Base-by-base conservation (phyloP, 352 stramenopile genomes). In the Phytophthora pluvialis region DNA sequence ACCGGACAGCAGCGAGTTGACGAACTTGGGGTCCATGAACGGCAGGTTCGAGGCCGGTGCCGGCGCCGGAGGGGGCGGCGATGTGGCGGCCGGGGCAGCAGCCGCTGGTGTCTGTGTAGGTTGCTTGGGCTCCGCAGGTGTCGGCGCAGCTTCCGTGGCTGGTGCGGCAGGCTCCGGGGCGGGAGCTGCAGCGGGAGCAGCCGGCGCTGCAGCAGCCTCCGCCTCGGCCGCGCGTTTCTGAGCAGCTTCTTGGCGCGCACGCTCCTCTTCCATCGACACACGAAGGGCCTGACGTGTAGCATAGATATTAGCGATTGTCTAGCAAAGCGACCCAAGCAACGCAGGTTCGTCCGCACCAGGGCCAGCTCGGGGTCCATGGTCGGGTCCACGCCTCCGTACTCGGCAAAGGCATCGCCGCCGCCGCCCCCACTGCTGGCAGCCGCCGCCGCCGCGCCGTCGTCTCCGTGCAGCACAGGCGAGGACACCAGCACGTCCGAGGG, bases 241-340 rank as follows among this genome's bases (percentile, higher is more conserved):
- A 11, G 93, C 78, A 26, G 94, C 87, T 73, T 99, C 96, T 60
- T 99, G 96, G 32, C 96, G 87, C 13, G 94, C 96, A 40, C 97
- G 88, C 76, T 99, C 97, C 78, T 99, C 97, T 80, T 99, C 97
- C 97, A 99, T 99, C 51, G 95, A 99, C 9, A 99, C 95, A 65
- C 97, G 90, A 13, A 99, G 83, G 4, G 89, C 77, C 88, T 95
- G 49, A 12, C 59, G 3, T 13, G 16, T 26, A 60, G 35, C 16
- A 26, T n/a, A 15, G 26, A 29, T 25, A 51, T 77, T 44, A 78
- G 47, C 31, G 7, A 7, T 42, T 11, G 16, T 46, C 39, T n/a
- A 18, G 43, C 31, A 26, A 32, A 28, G 0, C 21, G 67, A 16
- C 6, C 46, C 44, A 29, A 46, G 10, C 25, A 57, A 43, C 6